phyloP scores from a whole-genome alignment of 73 alveolate genomes.

The Paramecium bursaria region DNA sequence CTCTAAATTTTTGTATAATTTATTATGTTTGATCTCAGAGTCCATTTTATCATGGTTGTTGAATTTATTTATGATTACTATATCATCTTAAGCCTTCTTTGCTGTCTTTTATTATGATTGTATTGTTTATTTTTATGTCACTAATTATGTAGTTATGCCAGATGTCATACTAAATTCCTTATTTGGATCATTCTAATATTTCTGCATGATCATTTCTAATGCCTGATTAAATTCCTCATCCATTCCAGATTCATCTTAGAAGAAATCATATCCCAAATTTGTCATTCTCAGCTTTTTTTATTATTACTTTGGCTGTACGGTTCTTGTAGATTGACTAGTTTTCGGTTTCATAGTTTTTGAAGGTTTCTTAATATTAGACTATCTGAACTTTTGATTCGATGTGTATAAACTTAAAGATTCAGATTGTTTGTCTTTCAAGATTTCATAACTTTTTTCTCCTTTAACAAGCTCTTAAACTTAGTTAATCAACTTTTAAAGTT shows the following conservation, averaged over 20 bases:
- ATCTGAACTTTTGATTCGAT: background rate
- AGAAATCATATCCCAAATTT: constrained; percentile 38
- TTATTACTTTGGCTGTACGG: background rate
- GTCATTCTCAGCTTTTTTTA: background rate
- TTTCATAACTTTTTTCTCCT: background rate
- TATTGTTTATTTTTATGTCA: background rate
- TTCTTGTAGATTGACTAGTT: constrained; percentile 14
- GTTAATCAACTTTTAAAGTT: constrained; percentile 12
- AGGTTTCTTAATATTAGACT: background rate
- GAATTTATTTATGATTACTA: constrained; percentile 1
- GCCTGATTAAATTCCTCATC: constrained; percentile 40
- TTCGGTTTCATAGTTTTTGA: constrained; percentile 5
- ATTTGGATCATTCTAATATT: background rate
- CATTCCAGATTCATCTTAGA: constrained; percentile 8
- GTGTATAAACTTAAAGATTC: too few relatives aligned
- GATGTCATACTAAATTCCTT: background rate
- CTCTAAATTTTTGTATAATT: constrained; percentile 17
- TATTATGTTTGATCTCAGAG: constrained; percentile 45
- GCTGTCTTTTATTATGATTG: background rate
- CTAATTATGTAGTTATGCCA: background rate
- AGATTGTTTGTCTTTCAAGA: background rate
- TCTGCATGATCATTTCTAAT: constrained; percentile 29
- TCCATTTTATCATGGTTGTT: constrained; percentile 10
- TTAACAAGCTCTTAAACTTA: constrained; percentile 28
- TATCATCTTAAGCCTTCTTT: constrained; percentile 27